These are phyloP conservation scores for Fusarium sp. DNA, from an alignment of 2,329 filamentous ascomycete species.

Conservation along the genomic window DNA sequence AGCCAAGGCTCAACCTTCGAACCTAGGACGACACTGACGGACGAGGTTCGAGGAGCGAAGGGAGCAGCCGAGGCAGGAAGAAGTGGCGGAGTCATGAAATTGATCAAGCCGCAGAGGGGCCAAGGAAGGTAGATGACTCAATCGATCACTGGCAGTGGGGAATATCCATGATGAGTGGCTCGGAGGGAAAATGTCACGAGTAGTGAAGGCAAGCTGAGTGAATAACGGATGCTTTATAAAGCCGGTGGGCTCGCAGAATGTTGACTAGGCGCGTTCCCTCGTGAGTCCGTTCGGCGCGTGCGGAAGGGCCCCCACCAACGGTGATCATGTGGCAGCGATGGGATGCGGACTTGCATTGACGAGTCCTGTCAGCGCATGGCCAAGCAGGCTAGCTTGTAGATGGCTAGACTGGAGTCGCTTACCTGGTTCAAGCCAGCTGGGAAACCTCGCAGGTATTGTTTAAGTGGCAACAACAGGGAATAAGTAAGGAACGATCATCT, in stretches of 20 bases:
- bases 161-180: not conserved
- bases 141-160: not conserved
- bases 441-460: not conserved
- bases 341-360: not conserved
- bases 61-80: conserved; percentile 94
- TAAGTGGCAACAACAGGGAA: not conserved
- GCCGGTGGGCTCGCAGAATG: not conserved
- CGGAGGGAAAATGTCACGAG: not conserved
- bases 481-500: not conserved
- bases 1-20: conserved; percentile 96
- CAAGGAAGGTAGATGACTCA: not conserved
- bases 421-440: not conserved
- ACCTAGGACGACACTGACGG: conserved; percentile 92
- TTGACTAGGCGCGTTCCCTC: too few species aligned
- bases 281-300: too few species aligned
- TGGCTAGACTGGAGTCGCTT: not conserved
- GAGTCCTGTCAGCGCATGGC: not conserved
- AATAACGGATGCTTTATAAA: not conserved
- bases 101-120: not conserved
- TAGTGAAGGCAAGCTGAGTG: not conserved
- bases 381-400: not conserved
- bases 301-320: not conserved
- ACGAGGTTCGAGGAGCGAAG: conserved; percentile 88
- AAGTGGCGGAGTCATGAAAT: conserved; percentile 84
- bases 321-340: not conserved